phyloP scores from a whole-genome alignment of 148 eudicot genomes.

The Drosera capensis region DNA sequence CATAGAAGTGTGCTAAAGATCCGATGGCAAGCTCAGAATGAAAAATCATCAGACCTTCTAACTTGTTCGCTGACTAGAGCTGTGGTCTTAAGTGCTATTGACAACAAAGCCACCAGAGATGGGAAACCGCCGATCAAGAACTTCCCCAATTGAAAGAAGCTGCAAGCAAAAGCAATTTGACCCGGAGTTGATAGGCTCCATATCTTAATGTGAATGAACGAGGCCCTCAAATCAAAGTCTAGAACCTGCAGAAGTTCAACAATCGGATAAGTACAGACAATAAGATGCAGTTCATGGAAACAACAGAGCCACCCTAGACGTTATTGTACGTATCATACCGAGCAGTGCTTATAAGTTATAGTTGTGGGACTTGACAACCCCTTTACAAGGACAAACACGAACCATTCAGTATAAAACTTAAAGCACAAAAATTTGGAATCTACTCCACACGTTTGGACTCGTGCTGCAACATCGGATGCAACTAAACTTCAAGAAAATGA shows the following conservation, averaged over 20 bases:
- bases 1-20: constrained; percentile 38
- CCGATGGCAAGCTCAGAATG: constrained; percentile 39
- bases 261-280: no score
- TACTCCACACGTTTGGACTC: no score
- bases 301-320: no score
- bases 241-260: constrained; percentile 49
- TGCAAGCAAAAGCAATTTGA: constrained; percentile 42
- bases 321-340: no score
- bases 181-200: constrained; percentile 63
- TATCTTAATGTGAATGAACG: constrained; percentile 27
- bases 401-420: no score
- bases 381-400: no score
- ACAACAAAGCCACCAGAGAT: constrained; percentile 56
- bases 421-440: no score
- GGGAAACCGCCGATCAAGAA: constrained; percentile 83
- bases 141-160: constrained; percentile 46
- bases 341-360: no score
- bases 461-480: no score
- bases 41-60: constrained; percentile 49
- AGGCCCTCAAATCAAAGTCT: constrained; percentile 24
- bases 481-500: no score
- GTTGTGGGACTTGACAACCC: no score
- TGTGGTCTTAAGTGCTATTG: constrained; percentile 73
- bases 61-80: constrained; percentile 27
- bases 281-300: no score